A percentile compares a stretch with the other conserved stretches of the same genome.
Evolutionary conservation across 768 basidiomycete genomes (phyloP).

Genomic region (Lactarius deliciosus): DNA sequence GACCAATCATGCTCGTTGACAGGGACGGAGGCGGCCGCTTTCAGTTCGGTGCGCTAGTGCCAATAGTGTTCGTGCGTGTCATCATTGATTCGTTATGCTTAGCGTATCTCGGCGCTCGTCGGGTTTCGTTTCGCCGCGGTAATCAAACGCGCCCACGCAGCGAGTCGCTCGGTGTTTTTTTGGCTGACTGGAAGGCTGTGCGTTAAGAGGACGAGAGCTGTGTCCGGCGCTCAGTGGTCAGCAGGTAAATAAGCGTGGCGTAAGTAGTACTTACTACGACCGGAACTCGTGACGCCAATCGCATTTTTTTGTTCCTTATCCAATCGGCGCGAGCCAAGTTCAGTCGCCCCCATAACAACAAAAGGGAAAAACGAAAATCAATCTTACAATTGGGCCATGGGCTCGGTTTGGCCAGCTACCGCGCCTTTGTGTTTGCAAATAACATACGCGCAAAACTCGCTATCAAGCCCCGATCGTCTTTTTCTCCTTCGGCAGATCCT

Average conservation of each 20-base stretch:
- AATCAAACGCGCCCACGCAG: not conserved
- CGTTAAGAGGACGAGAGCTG: not conserved
- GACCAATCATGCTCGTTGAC: not conserved
- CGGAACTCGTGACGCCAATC: not conserved
- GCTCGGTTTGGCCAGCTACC: not conserved
- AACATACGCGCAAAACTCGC: slow-evolving; percentile 6
- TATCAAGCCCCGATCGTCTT: not conserved
- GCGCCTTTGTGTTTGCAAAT: not conserved
- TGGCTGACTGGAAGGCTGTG: not conserved
- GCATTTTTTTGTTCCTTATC: not conserved
- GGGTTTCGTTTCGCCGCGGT: not conserved
- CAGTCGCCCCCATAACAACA: not conserved
- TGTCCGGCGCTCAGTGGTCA: not conserved
- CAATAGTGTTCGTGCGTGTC: not conserved
- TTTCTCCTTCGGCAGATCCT: not conserved
- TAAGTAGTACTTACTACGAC: not conserved
- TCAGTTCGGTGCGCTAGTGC: not conserved
- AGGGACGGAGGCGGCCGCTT: not conserved
- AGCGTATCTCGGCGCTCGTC: not conserved
- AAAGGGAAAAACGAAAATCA: not conserved
- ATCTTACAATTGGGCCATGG: not conserved
- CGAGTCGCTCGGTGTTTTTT: not conserved
- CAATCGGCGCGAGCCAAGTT: not conserved
- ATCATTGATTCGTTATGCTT: not conserved
- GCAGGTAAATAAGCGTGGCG: not conserved